phyloP scores from a whole-genome alignment of 192 early-diverging fungal species.

The Powellomyces hirtus region DNA sequence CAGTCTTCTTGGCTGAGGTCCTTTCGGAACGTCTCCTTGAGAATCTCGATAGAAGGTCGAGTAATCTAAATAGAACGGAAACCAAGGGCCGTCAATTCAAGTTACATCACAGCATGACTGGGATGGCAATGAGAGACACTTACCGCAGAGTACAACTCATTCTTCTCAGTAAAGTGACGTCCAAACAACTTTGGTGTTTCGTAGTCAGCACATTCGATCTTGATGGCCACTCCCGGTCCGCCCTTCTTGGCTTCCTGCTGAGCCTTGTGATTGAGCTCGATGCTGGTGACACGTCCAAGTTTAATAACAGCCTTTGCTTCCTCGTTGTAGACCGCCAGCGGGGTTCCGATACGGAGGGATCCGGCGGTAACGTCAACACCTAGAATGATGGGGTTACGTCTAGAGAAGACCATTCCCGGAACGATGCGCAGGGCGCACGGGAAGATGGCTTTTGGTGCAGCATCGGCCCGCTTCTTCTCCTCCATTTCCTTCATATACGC shows the following conservation, averaged over 20 bases:
- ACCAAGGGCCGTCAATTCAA: too few species aligned
- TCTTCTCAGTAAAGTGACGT: conserved; percentile 84
- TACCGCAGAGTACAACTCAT: conserved; percentile 69
- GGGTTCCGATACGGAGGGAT: conserved; percentile 82
- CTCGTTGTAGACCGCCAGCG: conserved; percentile 80
- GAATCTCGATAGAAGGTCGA: conserved; percentile 87
- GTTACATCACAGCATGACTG: neutral
- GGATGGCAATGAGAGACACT: conserved; percentile 6
- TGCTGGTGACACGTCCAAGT: conserved; percentile 86
- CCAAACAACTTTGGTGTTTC: conserved; percentile 89
- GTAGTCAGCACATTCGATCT: conserved; percentile 81
- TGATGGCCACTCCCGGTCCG: conserved; percentile 81
- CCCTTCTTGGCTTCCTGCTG: conserved; percentile 80
- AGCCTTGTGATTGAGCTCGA: conserved; percentile 90
- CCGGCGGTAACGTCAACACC: conserved; percentile 97
- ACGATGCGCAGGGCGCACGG: conserved; percentile 91
- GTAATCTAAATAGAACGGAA: conserved; percentile 59
- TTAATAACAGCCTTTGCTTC: conserved; percentile 66
- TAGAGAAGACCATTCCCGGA: conserved; percentile 88
- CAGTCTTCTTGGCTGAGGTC: conserved; percentile 91
- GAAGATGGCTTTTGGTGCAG: conserved; percentile 89
- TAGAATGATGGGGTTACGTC: conserved; percentile 90
- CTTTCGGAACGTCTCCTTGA: conserved; percentile 91
- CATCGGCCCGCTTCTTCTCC: conserved; percentile 86
- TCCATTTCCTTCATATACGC: conserved; percentile 74